Base-by-base conservation (phyloP, 441 rosid genomes). In the Bocquillonia castaneifolia region DNA sequence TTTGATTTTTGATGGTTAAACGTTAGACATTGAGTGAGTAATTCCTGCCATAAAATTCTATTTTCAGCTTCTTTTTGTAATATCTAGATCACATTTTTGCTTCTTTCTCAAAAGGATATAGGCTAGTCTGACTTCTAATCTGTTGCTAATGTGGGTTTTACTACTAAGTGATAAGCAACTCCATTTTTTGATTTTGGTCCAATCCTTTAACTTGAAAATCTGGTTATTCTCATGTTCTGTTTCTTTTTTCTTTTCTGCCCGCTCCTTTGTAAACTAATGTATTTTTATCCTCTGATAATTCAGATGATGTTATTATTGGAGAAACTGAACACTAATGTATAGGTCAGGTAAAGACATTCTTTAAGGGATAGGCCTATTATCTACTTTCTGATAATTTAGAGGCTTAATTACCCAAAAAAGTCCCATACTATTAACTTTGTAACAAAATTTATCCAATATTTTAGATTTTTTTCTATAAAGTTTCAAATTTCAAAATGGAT, bases 21-120 rank as follows among this genome's bases (percentile, higher is more conserved):
- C 14, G 6, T 34, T 44, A 28, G 40, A 45, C 2, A 13, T 20
- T 69, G 39, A 18, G 15, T 15, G 6, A 6, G 23, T 17, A 32
- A 31, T 54, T 62, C 12, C 45, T 45, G 25, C 47, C 39, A 6
- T 39, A 17, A 22, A 60, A 48, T 51, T 69, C n/a, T 48, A 59
- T 1, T 22, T 52, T 44, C 47, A 63, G 23, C 28, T 63, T 54
- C 63, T 31, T 63, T 62, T 42, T 40, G 23, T 12, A 42, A 15
- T 42, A 22, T 62, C 54, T 63, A 32, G 42, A 40, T 32, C n/a
- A 17, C 26, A 23, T 3, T 63, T 47, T 15, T 42, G 60, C 45
- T 61, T 53, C 42, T 60, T 52, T 29, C 53, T 52, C 40, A 13
- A 31, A n/a, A 69, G 51, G 26, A 29, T 18, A 64, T 63, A 23